Conservation (phyloP, 192 early-diverging fungal species). For the Jimgerdemannia flammicorona region DNA sequence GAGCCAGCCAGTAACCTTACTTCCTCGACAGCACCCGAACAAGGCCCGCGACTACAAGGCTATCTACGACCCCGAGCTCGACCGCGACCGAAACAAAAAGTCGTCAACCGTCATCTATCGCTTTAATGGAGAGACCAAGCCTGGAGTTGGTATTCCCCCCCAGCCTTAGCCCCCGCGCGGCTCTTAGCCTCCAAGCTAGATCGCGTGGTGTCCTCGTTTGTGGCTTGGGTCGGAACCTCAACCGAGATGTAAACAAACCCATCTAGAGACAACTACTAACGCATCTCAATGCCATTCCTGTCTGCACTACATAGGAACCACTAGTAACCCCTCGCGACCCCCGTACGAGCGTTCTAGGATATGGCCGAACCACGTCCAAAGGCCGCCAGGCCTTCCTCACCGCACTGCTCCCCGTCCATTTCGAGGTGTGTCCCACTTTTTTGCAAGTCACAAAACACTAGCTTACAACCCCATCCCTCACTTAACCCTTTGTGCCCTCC, state of each 20-base stretch:
- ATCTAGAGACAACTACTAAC: neutral
- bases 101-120: slow-evolving; percentile 10
- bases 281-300: neutral
- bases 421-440: slow-evolving; percentile 9
- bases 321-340: slow-evolving; percentile 12
- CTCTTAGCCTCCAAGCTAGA: neutral
- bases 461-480: neutral
- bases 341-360: neutral
- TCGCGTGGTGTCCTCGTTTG: slow-evolving; percentile 6
- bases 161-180: neutral
- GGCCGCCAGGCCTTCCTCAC: slow-evolving; percentile 2
- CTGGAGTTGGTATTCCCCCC: slow-evolving; percentile 1
- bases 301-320: slow-evolving; percentile 7
- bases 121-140: slow-evolving; percentile 14
- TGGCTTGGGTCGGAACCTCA: neutral
- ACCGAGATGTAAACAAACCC: neutral
- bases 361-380: slow-evolving; percentile 8
- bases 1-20: neutral
- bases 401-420: slow-evolving; percentile 2
- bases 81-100: slow-evolving; percentile 10
- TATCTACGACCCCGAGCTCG: slow-evolving; percentile 26
- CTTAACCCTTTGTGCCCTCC: neutral
- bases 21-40: neutral
- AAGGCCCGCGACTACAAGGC: slow-evolving; percentile 14
- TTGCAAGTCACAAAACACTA: slow-evolving; percentile 2